Percentiles rank a stretch among this genome's conserved stretches.
Conservation (phyloP, 257 asterid genomes). For the Solanum sparsipilum region DNA sequence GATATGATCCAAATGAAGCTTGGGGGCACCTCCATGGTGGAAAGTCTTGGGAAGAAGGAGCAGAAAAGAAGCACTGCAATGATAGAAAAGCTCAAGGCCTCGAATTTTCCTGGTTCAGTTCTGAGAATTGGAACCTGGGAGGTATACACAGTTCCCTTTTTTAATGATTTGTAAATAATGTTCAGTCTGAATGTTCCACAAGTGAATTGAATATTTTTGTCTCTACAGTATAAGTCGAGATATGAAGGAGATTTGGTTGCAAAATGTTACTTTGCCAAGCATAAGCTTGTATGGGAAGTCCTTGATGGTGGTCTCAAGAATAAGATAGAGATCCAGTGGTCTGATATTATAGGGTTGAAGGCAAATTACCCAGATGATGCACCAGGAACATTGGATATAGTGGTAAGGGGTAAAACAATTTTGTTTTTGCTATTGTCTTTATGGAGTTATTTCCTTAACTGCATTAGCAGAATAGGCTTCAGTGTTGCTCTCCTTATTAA, state of each 20-base stretch:
- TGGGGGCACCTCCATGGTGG: slow-evolving; percentile 19
- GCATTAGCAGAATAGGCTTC: background rate
- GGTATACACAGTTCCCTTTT: slow-evolving; percentile 26
- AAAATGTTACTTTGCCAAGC: slow-evolving; percentile 87
- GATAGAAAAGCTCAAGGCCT: slow-evolving; percentile 75
- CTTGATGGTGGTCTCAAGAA: slow-evolving; percentile 94
- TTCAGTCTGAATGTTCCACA: background rate
- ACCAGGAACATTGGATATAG: slow-evolving; percentile 61
- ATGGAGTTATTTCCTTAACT: background rate
- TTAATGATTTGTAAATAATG: background rate
- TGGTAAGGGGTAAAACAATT: slow-evolving; percentile 31
- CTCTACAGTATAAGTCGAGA: slow-evolving; percentile 70
- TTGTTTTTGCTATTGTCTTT: background rate
- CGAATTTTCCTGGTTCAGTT: slow-evolving; percentile 71
- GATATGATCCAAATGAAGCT: slow-evolving; percentile 56
- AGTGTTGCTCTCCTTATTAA: background rate
- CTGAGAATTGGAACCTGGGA: slow-evolving; percentile 82
- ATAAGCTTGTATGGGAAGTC: slow-evolving; percentile 94
- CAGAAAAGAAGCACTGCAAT: slow-evolving; percentile 27
- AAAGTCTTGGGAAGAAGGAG: slow-evolving; percentile 23
- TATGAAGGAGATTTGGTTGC: slow-evolving; percentile 88
- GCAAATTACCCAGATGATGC: slow-evolving; percentile 52
- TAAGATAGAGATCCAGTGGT: slow-evolving; percentile 88
- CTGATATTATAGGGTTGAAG: slow-evolving; percentile 70
- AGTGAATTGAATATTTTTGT: background rate